Base-by-base conservation (phyloP, 768 basidiomycete genomes). In the Artomyces pyxidatus region DNA sequence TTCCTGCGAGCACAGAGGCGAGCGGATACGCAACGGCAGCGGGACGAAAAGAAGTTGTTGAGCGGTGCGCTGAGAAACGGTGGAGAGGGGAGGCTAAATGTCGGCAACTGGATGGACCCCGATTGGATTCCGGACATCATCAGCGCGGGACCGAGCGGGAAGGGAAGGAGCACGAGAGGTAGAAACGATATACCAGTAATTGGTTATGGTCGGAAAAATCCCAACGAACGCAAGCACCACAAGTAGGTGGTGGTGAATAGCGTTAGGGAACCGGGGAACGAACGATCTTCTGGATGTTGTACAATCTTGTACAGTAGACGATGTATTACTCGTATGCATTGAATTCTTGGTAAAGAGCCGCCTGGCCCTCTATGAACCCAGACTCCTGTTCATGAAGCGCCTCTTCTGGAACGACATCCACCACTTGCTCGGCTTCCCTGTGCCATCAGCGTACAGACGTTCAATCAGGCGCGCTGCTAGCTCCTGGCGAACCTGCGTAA, bases 371-470 rank as follows among this genome's bases (percentile, higher is more conserved):
- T 73, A 86, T 61, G 77, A 76, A 50, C 81, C 83, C 64, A 91
- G 65, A 65, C 88, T 90, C 63, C 89, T 83, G 70, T 90, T 89
- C 89, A 92, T 92, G 78, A 92, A 92, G 22, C 89, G 80, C 63
- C 94, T 79, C 78, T 96, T 97, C 68, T 94, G 92, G 81, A 98
- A 99, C 19, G 89, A 88, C 91, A 97, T 95, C 96, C 96, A 99
- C 96, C 96, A 99, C 68, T 99, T 99, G 75, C 88, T 96, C 5
- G 96, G 94, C 65, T 89, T 94, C 50, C 85, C 85, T 3, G 88
- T 85, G 5, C 93, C 93, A 63, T 95, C 91, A 32, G 84, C 89
- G 65, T 99, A 99, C 42, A 99, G 71, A 45, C 81, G 75, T 60
- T 94, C 92, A 12, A 92, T 80, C 43, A 99, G 68, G 26, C 96